Base-by-base conservation (phyloP, 176 grass and related monocot genomes). In the Carex scoparia region DNA sequence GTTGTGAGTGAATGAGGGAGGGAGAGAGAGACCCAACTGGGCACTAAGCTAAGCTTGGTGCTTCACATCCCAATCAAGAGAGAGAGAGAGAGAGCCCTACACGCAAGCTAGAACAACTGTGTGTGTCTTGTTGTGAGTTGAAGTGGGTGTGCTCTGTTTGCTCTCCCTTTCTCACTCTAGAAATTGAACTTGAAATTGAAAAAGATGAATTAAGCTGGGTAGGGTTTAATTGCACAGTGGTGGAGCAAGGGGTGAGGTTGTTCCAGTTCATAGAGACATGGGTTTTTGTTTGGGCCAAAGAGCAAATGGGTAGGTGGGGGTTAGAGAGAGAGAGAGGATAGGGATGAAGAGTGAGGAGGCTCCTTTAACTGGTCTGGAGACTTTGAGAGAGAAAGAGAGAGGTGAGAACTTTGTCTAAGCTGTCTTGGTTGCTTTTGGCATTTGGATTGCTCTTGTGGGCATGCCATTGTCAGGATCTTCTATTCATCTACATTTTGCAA, bases 261-360 rank as follows among this genome's bases (percentile, higher is more conserved):
- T 65, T 76, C 54, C 63, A 67, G 42, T 69, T 85, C 68, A 40
- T 31, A 84, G 79, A 87, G 85, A 86, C 88, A 86, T 71, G 84
- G 88, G 85, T 68, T 83, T 77, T 63, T 57, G 61, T 86, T 88
- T 75, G 35, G 65, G 84, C 74, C 72, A 61, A 86, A 55, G 61
- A 75, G 53, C 55, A 73, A 82, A 42, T 57, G 88, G 72, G 84
- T 75, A 33, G 69, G 18, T 57, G 44, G 80, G 27, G 79, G n/a
- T 28, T 14, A 67, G 19, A 61, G 61, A 78, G 83, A 81, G 61
- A 68, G 60, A 32, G 49, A 3, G 3, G 61, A 69, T 40, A 61
- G 70, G 65, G 87, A 87, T 40, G 83, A 65, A 68, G 85, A 54
- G 15, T 63, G 61, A 80, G 75, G 81, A 28, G 87, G 59, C 30